Evolutionary conservation across 306 rosid genomes (phyloP), one percentile per base, ranked within the genome.

Genomic region (Parietaria judaica): DNA sequence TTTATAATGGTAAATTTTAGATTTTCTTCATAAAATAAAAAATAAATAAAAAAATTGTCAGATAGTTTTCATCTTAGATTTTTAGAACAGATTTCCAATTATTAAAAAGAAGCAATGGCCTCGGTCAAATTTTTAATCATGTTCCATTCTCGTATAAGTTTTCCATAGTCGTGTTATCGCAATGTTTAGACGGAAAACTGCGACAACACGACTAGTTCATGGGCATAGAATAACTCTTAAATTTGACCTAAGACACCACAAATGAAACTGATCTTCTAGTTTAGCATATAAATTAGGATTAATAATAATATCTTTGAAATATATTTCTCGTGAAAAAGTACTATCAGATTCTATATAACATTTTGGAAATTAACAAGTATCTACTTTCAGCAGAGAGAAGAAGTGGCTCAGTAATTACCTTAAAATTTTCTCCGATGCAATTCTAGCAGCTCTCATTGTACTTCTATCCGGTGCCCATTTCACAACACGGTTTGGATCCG

Each of bases 401-500:
- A 46, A 36, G 17, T 15, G 6, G 36, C 11, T 60, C 15, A 43
- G 65, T 23, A 23, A 23, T 67, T 82, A 86, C 96, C 89, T 74
- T 67, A 88, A 72, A 67, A 81, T 61, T 76, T 88, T 92, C 81
- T 86, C 95, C 16, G 98, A 80, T 57, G 94, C 88, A 72, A 86
- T 78, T 76, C 95, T 80, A 68, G 96, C 95, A 4, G 84, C 84
- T 56, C 68, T 74, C 48, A 80, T 63, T 69, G 80, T 65, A 55
- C 57, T 70, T 36, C 51, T 80, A 83, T 77, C 86, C 57, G 95
- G 96, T 68, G 80, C 94, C 88, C 85, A 86, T 79, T 80, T 80
- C 60, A 92, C 79, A 54, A 82, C 84, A 72, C 94, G 90, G 66
- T 82, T 79, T 66, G 90, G 96, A 79, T 86, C 90, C 66, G 96